These are phyloP conservation scores for Monosporascus sp. DNA, from an alignment of 2,329 filamentous ascomycete genomes.

Conservation along the genomic window DNA sequence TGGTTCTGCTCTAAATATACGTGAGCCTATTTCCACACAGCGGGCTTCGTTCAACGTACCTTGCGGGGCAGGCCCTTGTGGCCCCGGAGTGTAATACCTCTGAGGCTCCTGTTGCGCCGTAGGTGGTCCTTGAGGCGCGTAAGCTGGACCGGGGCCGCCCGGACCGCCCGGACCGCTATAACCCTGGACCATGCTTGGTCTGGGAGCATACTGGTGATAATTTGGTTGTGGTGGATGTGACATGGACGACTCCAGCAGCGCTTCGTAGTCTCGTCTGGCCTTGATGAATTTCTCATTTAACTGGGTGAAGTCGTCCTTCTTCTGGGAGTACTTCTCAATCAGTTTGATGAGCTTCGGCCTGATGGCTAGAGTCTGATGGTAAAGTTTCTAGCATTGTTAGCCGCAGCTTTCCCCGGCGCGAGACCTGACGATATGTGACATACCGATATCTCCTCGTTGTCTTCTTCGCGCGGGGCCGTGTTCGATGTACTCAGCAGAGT, in stretches of 20 bases:
- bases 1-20: constrained; percentile 36
- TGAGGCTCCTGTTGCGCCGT: constrained; percentile 54
- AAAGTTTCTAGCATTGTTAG: constrained; percentile 57
- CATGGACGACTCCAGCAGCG: constrained; percentile 94
- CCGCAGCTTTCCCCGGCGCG: constrained; percentile 1
- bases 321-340: constrained; percentile 98
- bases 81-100: constrained; percentile 63
- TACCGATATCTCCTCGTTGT: constrained; percentile 95
- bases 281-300: constrained; percentile 99
- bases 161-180: constrained; percentile 34
- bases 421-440: constrained; percentile 17
- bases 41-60: constrained; percentile 28
- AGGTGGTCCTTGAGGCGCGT: constrained; percentile 38
- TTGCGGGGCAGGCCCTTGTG: constrained; percentile 34
- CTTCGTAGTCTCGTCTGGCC: constrained; percentile 91
- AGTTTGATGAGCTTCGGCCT: constrained; percentile 95
- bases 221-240: constrained; percentile 78
- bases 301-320: constrained; percentile 99
- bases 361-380: constrained; percentile 91
- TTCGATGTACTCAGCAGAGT: constrained; percentile 86
- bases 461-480: constrained; percentile 73
- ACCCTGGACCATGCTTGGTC: constrained; percentile 43
- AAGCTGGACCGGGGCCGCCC: constrained; percentile 27
- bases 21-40: constrained; percentile 16
- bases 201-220: constrained; percentile 65